Conservation (phyloP, 495 filamentous ascomycete genomes). For the Annulohypoxylon nitens region DNA sequence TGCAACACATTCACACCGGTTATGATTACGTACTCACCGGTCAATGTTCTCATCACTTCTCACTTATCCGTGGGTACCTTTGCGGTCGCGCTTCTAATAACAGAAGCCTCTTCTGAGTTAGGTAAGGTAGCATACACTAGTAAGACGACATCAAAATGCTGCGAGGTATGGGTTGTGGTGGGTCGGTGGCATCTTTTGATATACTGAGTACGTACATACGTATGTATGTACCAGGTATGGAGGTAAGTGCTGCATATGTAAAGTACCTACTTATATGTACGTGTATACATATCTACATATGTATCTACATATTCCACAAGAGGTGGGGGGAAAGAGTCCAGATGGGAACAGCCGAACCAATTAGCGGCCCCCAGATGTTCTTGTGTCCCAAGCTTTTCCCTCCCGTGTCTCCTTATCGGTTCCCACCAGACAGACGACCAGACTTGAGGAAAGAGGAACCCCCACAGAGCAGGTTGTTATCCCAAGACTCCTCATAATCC, state of each 20-base stretch:
- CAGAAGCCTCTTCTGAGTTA: slow-evolving; percentile 16
- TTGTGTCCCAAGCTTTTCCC: not conserved
- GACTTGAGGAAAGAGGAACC: slow-evolving; percentile 1
- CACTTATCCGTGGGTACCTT: slow-evolving; percentile 18
- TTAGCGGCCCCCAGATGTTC: slow-evolving; percentile 18
- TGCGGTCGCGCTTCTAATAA: slow-evolving; percentile 2
- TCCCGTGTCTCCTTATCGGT: slow-evolving; percentile 38
- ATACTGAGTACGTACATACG: slow-evolving; percentile 2
- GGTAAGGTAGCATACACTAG: slow-evolving; percentile 25
- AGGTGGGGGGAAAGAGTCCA: slow-evolving; percentile 24
- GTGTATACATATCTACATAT: slow-evolving; percentile 7
- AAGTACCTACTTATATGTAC: slow-evolving; percentile 8
- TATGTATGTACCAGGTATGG: too few species aligned
- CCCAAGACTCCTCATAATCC: slow-evolving; percentile 1
- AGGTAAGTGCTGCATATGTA: too few species aligned
- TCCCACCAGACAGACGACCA: slow-evolving; percentile 11
- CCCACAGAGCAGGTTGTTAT: slow-evolving; percentile 19
- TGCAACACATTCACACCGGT: not conserved
- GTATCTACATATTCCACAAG: slow-evolving; percentile 4
- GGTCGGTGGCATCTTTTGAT: slow-evolving; percentile 30
- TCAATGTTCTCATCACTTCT: slow-evolving; percentile 36
- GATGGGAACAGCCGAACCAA: slow-evolving; percentile 44
- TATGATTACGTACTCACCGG: slow-evolving; percentile 37
- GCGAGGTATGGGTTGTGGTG: slow-evolving; percentile 28
- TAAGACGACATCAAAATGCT: slow-evolving; percentile 34